Evolutionary conservation across 176 grass and related monocot species (phyloP).

Genomic region (Metroxylon sagu): DNA sequence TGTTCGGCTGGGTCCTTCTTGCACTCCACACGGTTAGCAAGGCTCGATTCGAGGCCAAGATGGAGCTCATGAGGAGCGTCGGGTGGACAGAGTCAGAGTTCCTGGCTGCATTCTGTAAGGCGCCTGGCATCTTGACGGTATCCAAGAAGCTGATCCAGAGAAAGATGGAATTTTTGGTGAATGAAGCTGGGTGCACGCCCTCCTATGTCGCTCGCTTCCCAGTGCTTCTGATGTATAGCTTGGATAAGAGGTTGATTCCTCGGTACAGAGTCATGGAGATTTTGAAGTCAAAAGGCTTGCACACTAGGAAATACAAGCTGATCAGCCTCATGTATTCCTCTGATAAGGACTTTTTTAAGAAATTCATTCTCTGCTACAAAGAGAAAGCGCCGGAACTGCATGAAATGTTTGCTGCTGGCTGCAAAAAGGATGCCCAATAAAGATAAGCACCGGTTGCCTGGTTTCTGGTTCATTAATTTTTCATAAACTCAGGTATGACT

Average conservation of each 20-base stretch:
- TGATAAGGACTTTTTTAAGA: slow-evolving; percentile 12
- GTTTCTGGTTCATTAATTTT: no score
- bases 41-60: slow-evolving; percentile 27
- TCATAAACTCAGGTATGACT: no score
- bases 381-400: slow-evolving; percentile 32
- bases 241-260: slow-evolving; percentile 31
- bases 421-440: neutral
- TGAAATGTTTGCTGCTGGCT: slow-evolving; percentile 22
- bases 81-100: slow-evolving; percentile 36
- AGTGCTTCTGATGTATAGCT: slow-evolving; percentile 21
- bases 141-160: slow-evolving; percentile 22
- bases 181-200: slow-evolving; percentile 17
- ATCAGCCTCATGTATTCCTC: neutral
- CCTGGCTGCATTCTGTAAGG: neutral
- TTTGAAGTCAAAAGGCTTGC: slow-evolving; percentile 34
- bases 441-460: no score
- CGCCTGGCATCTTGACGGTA: slow-evolving; percentile 15
- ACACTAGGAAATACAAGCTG: slow-evolving; percentile 10
- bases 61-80: slow-evolving; percentile 26
- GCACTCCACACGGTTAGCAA: neutral
- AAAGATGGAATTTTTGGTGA: slow-evolving; percentile 28
- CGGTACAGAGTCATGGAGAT: slow-evolving; percentile 31
- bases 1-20: slow-evolving; percentile 31
- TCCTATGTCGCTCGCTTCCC: slow-evolving; percentile 13
- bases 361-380: slow-evolving; percentile 25